Evolutionary conservation across 129 eudicot species (phyloP).

Genomic region (Flaveria sonorensis): DNA sequence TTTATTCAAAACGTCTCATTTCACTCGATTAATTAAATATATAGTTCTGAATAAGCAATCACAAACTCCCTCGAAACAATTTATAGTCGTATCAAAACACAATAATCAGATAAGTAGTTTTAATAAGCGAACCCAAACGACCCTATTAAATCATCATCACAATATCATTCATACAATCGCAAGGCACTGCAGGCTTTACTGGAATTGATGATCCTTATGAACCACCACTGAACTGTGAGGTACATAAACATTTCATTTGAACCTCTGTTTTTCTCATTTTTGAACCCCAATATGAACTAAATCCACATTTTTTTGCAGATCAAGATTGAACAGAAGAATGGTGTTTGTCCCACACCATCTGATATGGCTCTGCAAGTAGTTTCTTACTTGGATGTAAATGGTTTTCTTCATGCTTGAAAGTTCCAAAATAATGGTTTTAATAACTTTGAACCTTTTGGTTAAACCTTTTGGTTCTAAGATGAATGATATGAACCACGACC

Average conservation of each 20-base stretch:
- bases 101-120: not conserved
- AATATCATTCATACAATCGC: conserved; percentile 13
- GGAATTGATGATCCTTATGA: conserved; percentile 99
- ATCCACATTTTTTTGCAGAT: conserved; percentile 45
- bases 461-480: not conserved
- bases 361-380: conserved; percentile 87
- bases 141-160: conserved; percentile 2
- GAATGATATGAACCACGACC: conserved; percentile 8
- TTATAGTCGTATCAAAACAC: not conserved
- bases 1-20: not conserved
- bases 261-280: not conserved
- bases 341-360: conserved; percentile 74
- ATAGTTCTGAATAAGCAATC: not conserved
- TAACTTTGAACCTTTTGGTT: not conserved
- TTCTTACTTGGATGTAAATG: conserved; percentile 71
- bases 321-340: conserved; percentile 59
- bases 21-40: not conserved
- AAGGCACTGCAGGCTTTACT: conserved; percentile 75
- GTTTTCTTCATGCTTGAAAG: conserved; percentile 63
- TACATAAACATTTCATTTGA: conserved; percentile 24
- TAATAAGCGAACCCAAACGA: not conserved
- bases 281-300: not conserved
- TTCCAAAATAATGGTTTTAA: not conserved
- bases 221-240: conserved; percentile 90
- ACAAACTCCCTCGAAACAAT: not conserved